Base-by-base conservation (phyloP, 2,329 filamentous ascomycete species). In the Verticillium albo-atrum region DNA sequence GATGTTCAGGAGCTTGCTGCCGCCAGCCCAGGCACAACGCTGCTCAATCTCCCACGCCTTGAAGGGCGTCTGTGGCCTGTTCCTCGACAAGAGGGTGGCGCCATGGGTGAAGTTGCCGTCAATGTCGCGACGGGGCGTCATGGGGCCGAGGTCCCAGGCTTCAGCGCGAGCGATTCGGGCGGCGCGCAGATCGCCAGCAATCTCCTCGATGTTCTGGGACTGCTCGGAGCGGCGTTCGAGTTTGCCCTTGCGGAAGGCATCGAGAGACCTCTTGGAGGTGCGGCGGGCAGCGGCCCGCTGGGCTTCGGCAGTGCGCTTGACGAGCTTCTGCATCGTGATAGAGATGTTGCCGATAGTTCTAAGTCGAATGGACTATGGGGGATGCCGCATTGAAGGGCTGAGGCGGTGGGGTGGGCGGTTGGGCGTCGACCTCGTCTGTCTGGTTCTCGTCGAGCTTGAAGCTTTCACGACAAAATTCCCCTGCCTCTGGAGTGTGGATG, bases 111-210 rank as follows among this genome's bases (percentile, higher is more conserved):
- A 34, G 54, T 82, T 80, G 65, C 81, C 77, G 61, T 89, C 89
- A 42, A 88, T 77, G 74, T 95, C 89, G 67, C 88, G 83, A 70
- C 88, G 89, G 2, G 93, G 92, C 3, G 92, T 89, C 64, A 97
- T 71, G 9, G 90, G 84, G 0, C 93, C 94, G 64, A 92, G 75
- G 63, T 89, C 79, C 86, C 90, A 96, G 72, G 94, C 88, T 71
- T 96, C 89, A 62, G 82, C 83, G 57, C 89, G 83, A 55, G 82
- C 79, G 64, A 77, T 70, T 34, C 77, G 74, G 53, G 80, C 77
- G 25, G 65, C 63, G 23, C 62, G 42, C 34, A 68, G 32, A 53
- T 65, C 34, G 10, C 58, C 54, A 30, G 68, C 68, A 59, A 73
- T 65, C 47, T 75, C 71, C 56, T 71, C 70, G 15, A 79, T 61